A percentile compares a stretch with the other conserved stretches of the same genome.
These are phyloP conservation scores for Stipa capillata DNA, from an alignment of 176 grass and related monocot species.

Conservation along the genomic window DNA sequence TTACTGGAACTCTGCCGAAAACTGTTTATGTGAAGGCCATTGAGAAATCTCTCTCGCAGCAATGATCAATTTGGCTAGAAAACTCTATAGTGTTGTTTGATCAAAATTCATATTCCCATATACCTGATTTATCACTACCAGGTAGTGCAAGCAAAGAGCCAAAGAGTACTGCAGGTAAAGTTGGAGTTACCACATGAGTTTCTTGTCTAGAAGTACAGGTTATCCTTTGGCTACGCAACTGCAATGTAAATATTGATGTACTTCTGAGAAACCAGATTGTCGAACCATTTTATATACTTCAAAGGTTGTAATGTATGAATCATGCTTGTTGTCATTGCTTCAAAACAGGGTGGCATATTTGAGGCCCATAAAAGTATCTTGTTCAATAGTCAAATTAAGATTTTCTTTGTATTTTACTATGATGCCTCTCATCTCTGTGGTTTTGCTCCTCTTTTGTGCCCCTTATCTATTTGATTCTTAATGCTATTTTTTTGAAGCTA, in stretches of 20 bases:
- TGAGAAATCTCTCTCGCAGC: slow-evolving; percentile 59
- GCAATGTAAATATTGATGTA: slow-evolving; percentile 33
- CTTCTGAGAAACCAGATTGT: neutral
- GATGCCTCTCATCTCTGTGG: neutral
- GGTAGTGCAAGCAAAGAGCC: too few species aligned
- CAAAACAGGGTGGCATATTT: slow-evolving; percentile 29
- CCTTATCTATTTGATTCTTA: neutral
- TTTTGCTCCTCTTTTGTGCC: neutral
- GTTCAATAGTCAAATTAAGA: neutral
- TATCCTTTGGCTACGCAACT: slow-evolving; percentile 13
- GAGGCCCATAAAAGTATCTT: neutral
- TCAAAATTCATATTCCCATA: neutral
- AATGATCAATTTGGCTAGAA: slow-evolving; percentile 21
- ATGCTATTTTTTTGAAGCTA: neutral
- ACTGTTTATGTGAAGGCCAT: slow-evolving; percentile 75
- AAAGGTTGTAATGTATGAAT: slow-evolving; percentile 12
- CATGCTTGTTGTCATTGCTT: slow-evolving; percentile 1
- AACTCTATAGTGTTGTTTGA: neutral
- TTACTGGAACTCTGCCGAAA: slow-evolving; percentile 82
- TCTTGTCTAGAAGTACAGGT: neutral
- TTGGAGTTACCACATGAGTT: neutral
- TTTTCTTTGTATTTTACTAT: slow-evolving; percentile 1
- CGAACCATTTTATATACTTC: neutral
- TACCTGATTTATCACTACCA: slow-evolving; percentile 3
- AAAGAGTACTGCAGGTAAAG: slow-evolving; percentile 16